phyloP scores from a whole-genome alignment of 345 rosid genomes.

The Noccaea bulbosa region DNA sequence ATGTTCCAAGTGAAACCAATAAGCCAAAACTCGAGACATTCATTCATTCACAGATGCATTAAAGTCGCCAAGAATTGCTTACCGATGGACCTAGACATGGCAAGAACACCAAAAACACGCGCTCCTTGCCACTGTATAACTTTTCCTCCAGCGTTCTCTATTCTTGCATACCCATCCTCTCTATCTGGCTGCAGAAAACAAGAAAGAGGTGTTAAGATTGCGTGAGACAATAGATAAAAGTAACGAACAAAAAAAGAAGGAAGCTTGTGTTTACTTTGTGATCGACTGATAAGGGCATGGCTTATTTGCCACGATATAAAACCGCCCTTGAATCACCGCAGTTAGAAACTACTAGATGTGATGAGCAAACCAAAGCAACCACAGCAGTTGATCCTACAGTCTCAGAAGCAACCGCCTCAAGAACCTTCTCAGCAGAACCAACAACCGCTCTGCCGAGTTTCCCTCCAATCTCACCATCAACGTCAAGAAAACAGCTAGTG shows the following conservation, averaged over 20 bases:
- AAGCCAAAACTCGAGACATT: constrained; percentile 16
- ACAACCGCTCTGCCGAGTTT: constrained; percentile 32
- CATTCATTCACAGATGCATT: background rate
- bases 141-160: constrained; percentile 96
- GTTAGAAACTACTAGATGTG: constrained; percentile 88
- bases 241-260: background rate
- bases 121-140: constrained; percentile 98
- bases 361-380: constrained; percentile 78
- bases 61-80: constrained; percentile 29
- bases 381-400: constrained; percentile 99
- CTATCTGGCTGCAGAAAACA: constrained; percentile 74
- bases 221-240: background rate
- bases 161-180: constrained; percentile 93
- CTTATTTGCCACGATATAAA: constrained; percentile 87
- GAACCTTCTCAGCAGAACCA: constrained; percentile 28
- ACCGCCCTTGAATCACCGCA: constrained; percentile 99
- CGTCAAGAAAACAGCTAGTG: constrained; percentile 70
- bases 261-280: constrained; percentile 67
- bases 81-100: constrained; percentile 98
- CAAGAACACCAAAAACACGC: constrained; percentile 97
- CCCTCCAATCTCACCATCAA: constrained; percentile 85
- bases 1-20: constrained; percentile 11
- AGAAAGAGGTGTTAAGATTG: background rate
- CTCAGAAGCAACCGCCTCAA: constrained; percentile 80
- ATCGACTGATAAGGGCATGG: constrained; percentile 88